Conservation (phyloP, 2,329 filamentous ascomycete species). For the Epichloe coenophiala region DNA sequence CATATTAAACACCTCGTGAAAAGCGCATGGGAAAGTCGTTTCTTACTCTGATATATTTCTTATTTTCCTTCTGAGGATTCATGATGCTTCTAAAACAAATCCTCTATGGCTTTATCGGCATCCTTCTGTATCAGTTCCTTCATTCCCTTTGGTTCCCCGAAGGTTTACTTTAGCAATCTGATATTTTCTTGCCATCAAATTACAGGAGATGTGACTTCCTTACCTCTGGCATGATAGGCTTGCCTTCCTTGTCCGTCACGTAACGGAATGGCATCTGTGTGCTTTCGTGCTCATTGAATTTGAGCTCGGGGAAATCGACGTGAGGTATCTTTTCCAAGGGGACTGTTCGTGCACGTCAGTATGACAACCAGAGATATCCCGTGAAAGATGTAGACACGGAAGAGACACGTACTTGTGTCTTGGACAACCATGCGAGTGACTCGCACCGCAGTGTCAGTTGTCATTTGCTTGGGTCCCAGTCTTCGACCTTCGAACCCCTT, state of each 20-base stretch:
- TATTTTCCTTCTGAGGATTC: background rate
- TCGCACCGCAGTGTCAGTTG: slow-evolving; percentile 89
- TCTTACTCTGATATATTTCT: background rate
- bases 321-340: slow-evolving; percentile 67
- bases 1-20: background rate
- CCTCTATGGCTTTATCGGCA: slow-evolving; percentile 80
- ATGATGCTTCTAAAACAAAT: slow-evolving; percentile 48
- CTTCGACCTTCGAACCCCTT: slow-evolving; percentile 84
- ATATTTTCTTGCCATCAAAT: background rate
- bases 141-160: slow-evolving; percentile 57
- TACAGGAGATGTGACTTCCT: slow-evolving; percentile 12
- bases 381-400: background rate
- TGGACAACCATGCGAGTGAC: slow-evolving; percentile 85
- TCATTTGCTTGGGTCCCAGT: slow-evolving; percentile 91
- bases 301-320: slow-evolving; percentile 77
- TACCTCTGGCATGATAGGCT: slow-evolving; percentile 87
- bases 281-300: slow-evolving; percentile 81
- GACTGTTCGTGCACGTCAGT: slow-evolving; percentile 33
- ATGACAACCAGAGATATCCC: background rate
- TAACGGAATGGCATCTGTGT: slow-evolving; percentile 98
- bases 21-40: background rate
- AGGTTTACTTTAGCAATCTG: slow-evolving; percentile 11
- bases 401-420: slow-evolving; percentile 50
- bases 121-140: slow-evolving; percentile 85
- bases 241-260: slow-evolving; percentile 58